phyloP scores from a whole-genome alignment of 805 yeast species.

The Monosporozyma yasuniensis region DNA sequence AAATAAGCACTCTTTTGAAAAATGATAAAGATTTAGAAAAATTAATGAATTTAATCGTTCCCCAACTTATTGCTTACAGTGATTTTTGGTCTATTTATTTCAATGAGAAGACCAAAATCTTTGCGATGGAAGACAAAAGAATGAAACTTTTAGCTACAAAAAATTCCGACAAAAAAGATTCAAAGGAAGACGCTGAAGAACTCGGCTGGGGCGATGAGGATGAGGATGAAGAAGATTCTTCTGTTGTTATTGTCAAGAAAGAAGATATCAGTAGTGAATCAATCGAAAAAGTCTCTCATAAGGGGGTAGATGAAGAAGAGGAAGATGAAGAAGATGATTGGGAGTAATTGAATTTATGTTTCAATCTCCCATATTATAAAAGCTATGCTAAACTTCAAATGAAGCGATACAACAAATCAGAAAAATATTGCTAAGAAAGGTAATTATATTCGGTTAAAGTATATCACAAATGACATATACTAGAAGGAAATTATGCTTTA shows the following conservation, averaged over 20 bases:
- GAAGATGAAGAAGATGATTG: slow-evolving; percentile 52
- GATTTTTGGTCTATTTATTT: slow-evolving; percentile 73
- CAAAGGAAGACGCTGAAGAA: slow-evolving; percentile 26
- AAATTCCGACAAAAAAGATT: slow-evolving; percentile 31
- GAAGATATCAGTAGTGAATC: slow-evolving; percentile 9
- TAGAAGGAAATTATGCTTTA: too few relatives aligned
- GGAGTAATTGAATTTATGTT: slow-evolving; percentile 35
- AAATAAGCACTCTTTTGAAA: slow-evolving; percentile 40
- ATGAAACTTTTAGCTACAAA: slow-evolving; percentile 46
- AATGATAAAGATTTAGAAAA: slow-evolving; percentile 43
- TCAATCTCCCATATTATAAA: background rate
- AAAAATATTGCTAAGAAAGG: too few relatives aligned
- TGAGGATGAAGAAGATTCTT: slow-evolving; percentile 9
- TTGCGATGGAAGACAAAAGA: slow-evolving; percentile 56
- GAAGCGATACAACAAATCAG: background rate
- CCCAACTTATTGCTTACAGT: slow-evolving; percentile 46
- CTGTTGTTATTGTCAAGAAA: slow-evolving; percentile 12
- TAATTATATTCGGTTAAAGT: too few relatives aligned
- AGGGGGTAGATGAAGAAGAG: slow-evolving; percentile 23
- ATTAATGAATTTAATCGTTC: slow-evolving; percentile 58
- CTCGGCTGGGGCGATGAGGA: slow-evolving; percentile 15
- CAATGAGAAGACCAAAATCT: slow-evolving; percentile 42
- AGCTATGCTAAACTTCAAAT: background rate
- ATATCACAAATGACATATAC: too few relatives aligned
- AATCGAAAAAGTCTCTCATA: slow-evolving; percentile 10